Conservation (phyloP, 2,329 filamentous ascomycete genomes). For the Penicillium italicum region DNA sequence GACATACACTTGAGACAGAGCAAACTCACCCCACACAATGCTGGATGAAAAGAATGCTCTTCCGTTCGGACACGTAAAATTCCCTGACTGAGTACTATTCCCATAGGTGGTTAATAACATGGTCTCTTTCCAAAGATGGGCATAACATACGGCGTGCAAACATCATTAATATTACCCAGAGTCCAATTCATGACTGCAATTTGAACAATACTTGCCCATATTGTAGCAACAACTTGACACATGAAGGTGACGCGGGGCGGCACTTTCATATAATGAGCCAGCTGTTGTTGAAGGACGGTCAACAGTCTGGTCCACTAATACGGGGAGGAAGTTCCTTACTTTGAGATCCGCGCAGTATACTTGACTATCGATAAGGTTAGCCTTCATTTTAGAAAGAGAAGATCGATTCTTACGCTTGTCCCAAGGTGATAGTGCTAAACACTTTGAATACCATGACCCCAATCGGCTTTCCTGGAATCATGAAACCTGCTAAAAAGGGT, state of each 20-base stretch:
- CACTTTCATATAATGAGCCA: slow-evolving; percentile 31
- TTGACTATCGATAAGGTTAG: slow-evolving; percentile 10
- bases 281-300: slow-evolving; percentile 6
- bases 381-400: not conserved
- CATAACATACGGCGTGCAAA: slow-evolving; percentile 38
- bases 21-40: slow-evolving; percentile 60
- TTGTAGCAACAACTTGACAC: slow-evolving; percentile 48
- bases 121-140: slow-evolving; percentile 1
- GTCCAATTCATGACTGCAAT: slow-evolving; percentile 48
- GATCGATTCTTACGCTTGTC: slow-evolving; percentile 19
- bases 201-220: slow-evolving; percentile 47
- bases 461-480: slow-evolving; percentile 26
- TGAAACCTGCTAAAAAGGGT: slow-evolving; percentile 25
- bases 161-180: slow-evolving; percentile 41
- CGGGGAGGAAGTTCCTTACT: not conserved
- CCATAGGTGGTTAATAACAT: not conserved
- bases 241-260: slow-evolving; percentile 48
- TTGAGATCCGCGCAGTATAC: slow-evolving; percentile 18
- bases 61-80: slow-evolving; percentile 54
- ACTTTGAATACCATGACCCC: slow-evolving; percentile 29
- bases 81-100: slow-evolving; percentile 45
- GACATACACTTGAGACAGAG: not conserved
- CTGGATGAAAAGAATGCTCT: slow-evolving; percentile 62
- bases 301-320: not conserved
- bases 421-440: slow-evolving; percentile 26